These are phyloP conservation scores for Abortiporus biennis DNA, from an alignment of 1,284 basidiomycete species.

Conservation along the genomic window DNA sequence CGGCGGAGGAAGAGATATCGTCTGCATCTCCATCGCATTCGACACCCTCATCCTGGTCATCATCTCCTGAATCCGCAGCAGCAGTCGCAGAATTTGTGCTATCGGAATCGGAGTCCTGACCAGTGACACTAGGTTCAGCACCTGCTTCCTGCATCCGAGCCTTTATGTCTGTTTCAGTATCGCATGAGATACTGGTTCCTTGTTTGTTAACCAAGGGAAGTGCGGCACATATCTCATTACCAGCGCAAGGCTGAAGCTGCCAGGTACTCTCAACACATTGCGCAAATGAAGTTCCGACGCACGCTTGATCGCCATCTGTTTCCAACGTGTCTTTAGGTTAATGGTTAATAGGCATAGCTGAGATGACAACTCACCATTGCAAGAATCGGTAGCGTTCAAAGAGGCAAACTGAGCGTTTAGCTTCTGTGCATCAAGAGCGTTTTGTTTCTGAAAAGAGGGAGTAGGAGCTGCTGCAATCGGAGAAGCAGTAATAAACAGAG, in stretches of 20 bases:
- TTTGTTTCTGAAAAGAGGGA: constrained; percentile 30
- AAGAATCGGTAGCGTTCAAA: constrained; percentile 32
- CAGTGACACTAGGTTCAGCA: constrained; percentile 38
- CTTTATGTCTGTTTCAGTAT: constrained; percentile 33
- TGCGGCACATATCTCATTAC: constrained; percentile 38
- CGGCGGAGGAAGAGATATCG: background rate
- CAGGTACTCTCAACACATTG: constrained; percentile 32
- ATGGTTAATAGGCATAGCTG: background rate
- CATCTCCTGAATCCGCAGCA: constrained; percentile 4
- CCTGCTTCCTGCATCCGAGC: constrained; percentile 39
- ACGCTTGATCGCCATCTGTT: constrained; percentile 37
- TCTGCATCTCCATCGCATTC: constrained; percentile 3
- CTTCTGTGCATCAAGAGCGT: constrained; percentile 41
- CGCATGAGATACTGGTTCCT: constrained; percentile 44
- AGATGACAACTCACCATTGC: constrained; percentile 24
- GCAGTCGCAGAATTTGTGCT: background rate
- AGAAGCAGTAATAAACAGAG: constrained; percentile 8
- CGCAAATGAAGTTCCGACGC: constrained; percentile 32
- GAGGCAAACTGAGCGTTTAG: constrained; percentile 41
- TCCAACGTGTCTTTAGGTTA: background rate
- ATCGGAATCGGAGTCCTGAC: constrained; percentile 13
- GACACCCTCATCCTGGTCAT: constrained; percentile 5
- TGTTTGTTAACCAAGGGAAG: constrained; percentile 46
- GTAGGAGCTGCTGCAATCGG: constrained; percentile 13
- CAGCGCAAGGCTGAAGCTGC: constrained; percentile 32